Evolutionary conservation across 352 stramenopile species (phyloP).

Genomic region (Globisporangium mamillatum): DNA sequence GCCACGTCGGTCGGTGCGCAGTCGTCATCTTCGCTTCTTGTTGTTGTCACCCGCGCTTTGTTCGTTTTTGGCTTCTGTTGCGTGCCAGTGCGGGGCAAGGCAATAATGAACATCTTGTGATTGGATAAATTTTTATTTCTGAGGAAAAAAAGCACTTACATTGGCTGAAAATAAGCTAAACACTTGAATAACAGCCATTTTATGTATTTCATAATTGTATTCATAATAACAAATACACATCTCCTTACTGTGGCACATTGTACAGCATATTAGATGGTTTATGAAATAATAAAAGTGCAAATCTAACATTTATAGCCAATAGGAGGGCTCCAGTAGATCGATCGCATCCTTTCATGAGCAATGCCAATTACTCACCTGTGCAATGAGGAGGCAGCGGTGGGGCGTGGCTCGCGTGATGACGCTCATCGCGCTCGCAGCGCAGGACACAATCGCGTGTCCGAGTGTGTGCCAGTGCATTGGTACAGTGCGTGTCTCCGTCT

Average conservation of each 20-base stretch:
- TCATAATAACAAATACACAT: not conserved
- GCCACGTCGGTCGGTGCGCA: conserved; percentile 82
- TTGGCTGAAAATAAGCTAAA: not conserved
- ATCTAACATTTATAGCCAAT: not conserved
- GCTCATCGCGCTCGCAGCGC: not conserved
- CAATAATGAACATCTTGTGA: not conserved
- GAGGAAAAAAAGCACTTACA: not conserved
- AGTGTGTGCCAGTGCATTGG: conserved; percentile 64
- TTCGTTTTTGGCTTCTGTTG: not conserved
- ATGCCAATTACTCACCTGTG: not conserved
- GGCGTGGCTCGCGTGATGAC: not conserved
- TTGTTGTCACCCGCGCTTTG: not conserved
- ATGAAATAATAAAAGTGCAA: not conserved
- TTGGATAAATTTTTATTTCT: not conserved
- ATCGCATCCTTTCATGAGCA: not conserved
- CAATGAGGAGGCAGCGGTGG: not conserved
- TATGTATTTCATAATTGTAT: not conserved
- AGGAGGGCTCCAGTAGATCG: not conserved
- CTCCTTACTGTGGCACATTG: too few relatives aligned
- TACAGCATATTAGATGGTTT: not conserved
- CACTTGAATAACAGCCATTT: not conserved
- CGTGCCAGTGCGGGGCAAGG: not conserved
- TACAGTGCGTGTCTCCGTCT: conserved; percentile 57
- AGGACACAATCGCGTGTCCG: conserved; percentile 28
- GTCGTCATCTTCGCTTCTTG: conserved; percentile 59